These are phyloP conservation scores for Ustilago trichophora DNA, from an alignment of 1,284 basidiomycete species.

Conservation along the genomic window DNA sequence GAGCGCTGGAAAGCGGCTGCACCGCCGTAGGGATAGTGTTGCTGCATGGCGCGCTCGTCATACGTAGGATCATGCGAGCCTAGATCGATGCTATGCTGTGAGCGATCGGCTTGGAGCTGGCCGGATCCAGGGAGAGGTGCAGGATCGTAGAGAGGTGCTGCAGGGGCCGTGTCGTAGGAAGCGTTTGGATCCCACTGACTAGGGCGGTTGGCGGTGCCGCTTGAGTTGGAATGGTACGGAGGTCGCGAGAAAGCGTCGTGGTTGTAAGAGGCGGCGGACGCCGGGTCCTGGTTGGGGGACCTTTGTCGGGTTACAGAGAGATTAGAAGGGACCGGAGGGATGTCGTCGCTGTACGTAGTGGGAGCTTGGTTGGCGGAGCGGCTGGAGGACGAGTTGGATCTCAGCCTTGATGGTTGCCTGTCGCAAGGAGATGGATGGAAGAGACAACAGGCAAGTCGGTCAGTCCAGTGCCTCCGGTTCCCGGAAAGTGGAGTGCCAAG, in stretches of 20 bases:
- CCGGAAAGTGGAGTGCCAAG: no score
- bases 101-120: conserved; percentile 17
- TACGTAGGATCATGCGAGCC: conserved; percentile 14
- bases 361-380: conserved; percentile 13
- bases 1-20: conserved; percentile 31
- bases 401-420: conserved; percentile 29
- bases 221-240: conserved; percentile 10
- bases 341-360: conserved; percentile 12
- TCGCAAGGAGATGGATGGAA: not conserved
- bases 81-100: conserved; percentile 33
- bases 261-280: conserved; percentile 7
- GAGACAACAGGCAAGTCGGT: not conserved
- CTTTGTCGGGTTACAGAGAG: conserved; percentile 23
- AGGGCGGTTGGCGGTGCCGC: conserved; percentile 13
- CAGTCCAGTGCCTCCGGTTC: no score
- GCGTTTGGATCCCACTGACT: conserved; percentile 38
- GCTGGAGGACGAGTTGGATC: conserved; percentile 27
- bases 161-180: conserved; percentile 25
- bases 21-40: conserved; percentile 26
- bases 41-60: conserved; percentile 24
- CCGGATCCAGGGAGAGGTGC: conserved; percentile 9
- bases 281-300: not conserved
- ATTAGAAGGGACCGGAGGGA: conserved; percentile 31
- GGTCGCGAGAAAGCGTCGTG: conserved; percentile 17
- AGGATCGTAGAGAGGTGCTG: conserved; percentile 29